These are phyloP conservation scores for Phytophthora ramorum DNA, from an alignment of 352 stramenopile species.

Conservation along the genomic window DNA sequence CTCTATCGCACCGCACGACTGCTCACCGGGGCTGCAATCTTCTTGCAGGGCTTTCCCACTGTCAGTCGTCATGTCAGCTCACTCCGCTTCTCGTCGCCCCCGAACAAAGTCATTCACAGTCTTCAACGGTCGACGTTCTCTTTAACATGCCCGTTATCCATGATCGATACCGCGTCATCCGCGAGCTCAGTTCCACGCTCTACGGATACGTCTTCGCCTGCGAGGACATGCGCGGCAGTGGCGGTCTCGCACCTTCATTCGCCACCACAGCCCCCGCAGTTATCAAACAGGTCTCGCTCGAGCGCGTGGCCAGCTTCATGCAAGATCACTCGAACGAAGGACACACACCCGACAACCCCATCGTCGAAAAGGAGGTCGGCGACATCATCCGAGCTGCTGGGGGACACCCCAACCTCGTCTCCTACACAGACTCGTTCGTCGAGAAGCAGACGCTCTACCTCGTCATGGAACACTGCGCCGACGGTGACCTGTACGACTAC, in stretches of 20 bases:
- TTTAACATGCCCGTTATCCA: constrained; percentile 20
- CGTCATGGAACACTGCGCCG: constrained; percentile 49
- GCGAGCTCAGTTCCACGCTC: constrained; percentile 49
- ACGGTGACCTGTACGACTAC: constrained; percentile 49
- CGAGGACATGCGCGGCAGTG: constrained; percentile 31
- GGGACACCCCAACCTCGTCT: constrained; percentile 54
- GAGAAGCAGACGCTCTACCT: constrained; percentile 49
- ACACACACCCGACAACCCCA: constrained; percentile 44
- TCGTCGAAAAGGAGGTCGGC: constrained; percentile 49
- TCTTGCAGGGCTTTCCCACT: constrained; percentile 6
- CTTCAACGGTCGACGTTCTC: background rate
- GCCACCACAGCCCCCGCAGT: constrained; percentile 25
- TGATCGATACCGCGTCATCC: constrained; percentile 38
- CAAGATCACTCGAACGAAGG: constrained; percentile 21
- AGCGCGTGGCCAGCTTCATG: constrained; percentile 33
- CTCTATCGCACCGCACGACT: background rate
- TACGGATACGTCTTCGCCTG: constrained; percentile 59
- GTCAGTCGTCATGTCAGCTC: background rate
- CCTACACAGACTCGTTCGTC: constrained; percentile 53
- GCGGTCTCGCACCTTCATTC: background rate
- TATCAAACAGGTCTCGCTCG: constrained; percentile 57
- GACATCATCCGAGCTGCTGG: constrained; percentile 41
- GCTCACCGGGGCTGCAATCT: constrained; percentile 15
- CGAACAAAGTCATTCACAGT: background rate
- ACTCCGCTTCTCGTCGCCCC: constrained; percentile 1